phyloP scores from a whole-genome alignment of 805 yeast species.

The Helenozyma baotianmanensis region DNA sequence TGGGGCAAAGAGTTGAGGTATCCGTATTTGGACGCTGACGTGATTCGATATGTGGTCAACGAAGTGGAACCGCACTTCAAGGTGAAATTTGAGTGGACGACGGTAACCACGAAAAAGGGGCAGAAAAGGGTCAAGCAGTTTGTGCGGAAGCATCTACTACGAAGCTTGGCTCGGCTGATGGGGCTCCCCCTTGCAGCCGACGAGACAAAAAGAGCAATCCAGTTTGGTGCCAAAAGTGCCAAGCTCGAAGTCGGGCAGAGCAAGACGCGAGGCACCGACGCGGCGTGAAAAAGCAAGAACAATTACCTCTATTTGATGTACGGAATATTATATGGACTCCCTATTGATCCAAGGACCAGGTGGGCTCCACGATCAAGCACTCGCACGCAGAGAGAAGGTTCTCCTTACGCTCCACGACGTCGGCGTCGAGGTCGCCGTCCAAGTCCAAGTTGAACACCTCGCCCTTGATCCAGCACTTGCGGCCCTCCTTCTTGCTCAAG shows the following conservation, averaged over 20 bases:
- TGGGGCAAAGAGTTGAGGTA: constrained; percentile 92
- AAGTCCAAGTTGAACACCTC: constrained; percentile 24
- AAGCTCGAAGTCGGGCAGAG: constrained; percentile 83
- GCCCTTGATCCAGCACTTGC: constrained; percentile 39
- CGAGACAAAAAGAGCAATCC: constrained; percentile 92
- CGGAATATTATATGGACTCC: too few species aligned
- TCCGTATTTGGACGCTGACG: constrained; percentile 69
- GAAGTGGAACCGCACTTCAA: constrained; percentile 47
- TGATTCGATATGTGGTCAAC: constrained; percentile 47
- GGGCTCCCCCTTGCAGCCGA: constrained; percentile 52
- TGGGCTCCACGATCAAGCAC: constrained; percentile 39
- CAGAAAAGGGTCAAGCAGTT: constrained; percentile 25
- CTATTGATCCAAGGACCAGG: constrained; percentile 24
- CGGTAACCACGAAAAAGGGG: constrained; percentile 18
- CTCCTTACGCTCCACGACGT: constrained; percentile 17
- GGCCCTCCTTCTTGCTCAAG: constrained; percentile 27
- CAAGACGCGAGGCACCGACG: constrained; percentile 71
- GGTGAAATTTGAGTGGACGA: constrained; percentile 29
- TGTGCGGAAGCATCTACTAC: constrained; percentile 50
- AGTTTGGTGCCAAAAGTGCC: constrained; percentile 94
- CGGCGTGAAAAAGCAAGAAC: too few species aligned
- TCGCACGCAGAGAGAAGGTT: constrained; percentile 34
- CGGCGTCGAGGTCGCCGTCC: constrained; percentile 7
- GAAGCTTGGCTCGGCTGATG: constrained; percentile 54
- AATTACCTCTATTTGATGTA: too few species aligned